These are phyloP conservation scores for Nannochloris sp. DNA, from an alignment of 139 green algal genomes.

Conservation along the genomic window DNA sequence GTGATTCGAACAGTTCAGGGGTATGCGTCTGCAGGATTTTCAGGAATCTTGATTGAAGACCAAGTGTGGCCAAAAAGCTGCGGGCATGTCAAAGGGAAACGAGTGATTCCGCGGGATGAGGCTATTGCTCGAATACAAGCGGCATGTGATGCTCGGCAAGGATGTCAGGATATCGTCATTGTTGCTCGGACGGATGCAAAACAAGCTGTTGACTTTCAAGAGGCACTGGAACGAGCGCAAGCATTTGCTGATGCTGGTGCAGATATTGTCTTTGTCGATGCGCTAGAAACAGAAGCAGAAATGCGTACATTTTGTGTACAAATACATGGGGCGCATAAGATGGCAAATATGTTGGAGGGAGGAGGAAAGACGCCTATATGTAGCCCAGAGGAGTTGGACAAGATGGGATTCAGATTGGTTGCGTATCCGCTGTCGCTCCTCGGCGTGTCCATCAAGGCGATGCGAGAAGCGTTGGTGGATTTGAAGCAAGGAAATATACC, in stretches of 20 bases:
- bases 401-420: slow-evolving; percentile 82
- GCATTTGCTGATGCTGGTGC: slow-evolving; percentile 87
- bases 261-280: slow-evolving; percentile 94
- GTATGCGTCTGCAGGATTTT: slow-evolving; percentile 72
- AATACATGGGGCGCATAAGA: slow-evolving; percentile 29
- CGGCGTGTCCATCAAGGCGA: slow-evolving; percentile 58
- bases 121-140: slow-evolving; percentile 69
- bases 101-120: slow-evolving; percentile 71
- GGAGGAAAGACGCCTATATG: slow-evolving; percentile 92
- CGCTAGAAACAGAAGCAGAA: slow-evolving; percentile 71
- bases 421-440: slow-evolving; percentile 82
- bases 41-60: slow-evolving; percentile 93
- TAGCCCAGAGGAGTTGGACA: slow-evolving; percentile 50
- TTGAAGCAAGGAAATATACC: slow-evolving; percentile 18
- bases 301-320: slow-evolving; percentile 59
- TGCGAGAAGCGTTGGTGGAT: slow-evolving; percentile 48
- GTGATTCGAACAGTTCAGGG: slow-evolving; percentile 84
- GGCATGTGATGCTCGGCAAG: slow-evolving; percentile 53
- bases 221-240: slow-evolving; percentile 66
- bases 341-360: slow-evolving; percentile 94
- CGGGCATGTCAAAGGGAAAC: slow-evolving; percentile 81
- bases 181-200: slow-evolving; percentile 77
- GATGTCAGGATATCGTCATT: slow-evolving; percentile 77
- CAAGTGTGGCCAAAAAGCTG: slow-evolving; percentile 86
- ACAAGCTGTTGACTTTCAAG: slow-evolving; percentile 46